Conservation (phyloP, 2,329 filamentous ascomycete species). For the Alternaria conjuncta region DNA sequence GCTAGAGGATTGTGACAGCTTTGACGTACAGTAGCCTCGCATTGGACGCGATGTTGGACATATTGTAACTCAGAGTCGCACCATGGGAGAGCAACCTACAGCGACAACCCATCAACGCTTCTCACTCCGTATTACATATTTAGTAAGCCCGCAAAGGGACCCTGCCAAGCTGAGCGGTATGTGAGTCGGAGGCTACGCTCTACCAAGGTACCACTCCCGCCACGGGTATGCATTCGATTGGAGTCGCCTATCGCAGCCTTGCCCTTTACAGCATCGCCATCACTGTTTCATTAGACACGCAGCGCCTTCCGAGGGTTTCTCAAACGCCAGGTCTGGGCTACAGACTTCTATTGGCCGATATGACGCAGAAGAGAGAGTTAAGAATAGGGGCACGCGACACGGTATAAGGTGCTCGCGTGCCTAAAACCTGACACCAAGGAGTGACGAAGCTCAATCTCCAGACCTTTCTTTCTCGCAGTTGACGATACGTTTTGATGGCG, state of each 20-base stretch:
- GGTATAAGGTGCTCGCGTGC: neutral
- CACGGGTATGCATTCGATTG: neutral
- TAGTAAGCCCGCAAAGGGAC: neutral
- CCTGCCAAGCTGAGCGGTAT: neutral
- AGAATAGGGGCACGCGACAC: neutral
- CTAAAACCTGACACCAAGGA: neutral
- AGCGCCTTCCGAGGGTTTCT: neutral
- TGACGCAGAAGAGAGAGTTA: neutral
- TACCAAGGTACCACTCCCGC: neutral
- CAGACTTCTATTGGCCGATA: neutral
- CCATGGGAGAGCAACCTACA: neutral
- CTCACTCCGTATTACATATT: neutral
- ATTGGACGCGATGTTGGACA: neutral
- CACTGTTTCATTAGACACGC: neutral
- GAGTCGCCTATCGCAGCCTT: neutral
- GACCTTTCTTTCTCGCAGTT: neutral
- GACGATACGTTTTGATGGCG: conserved; percentile 9
- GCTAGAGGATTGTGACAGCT: neutral
- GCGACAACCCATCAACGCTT: neutral
- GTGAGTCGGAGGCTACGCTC: neutral
- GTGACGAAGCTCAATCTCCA: neutral
- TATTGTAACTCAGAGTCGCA: neutral
- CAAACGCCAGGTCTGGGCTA: neutral
- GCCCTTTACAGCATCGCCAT: neutral
- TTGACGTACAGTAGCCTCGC: neutral